Base-by-base conservation (phyloP, 1,139 yeast species). In the Hyphopichia khmerensis region DNA sequence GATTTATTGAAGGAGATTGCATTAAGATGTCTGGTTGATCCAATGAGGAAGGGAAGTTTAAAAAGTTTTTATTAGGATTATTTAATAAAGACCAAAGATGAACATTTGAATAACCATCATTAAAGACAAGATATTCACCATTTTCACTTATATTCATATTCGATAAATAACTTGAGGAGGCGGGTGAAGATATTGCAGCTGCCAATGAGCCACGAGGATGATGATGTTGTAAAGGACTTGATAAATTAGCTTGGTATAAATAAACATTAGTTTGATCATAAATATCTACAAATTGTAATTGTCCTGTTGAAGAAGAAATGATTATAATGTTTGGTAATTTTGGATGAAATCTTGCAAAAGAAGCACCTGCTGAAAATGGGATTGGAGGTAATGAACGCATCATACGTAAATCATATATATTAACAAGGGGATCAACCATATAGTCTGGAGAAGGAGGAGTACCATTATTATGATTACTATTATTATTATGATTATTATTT, bases 301-400 rank as follows among this genome's bases (percentile, higher is more conserved):
- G 95, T 8, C 99, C 99, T 24, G 79, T 63, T 16, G 75, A 75
- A 0, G 96, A 86, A 0, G 89, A 85, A 16, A 88, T 81, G 10
- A 90, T 64, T 36, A 90, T 79, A 39, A 87, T 82, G 35, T 89
- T 87, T 11, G 97, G 87, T 44, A 90, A 64, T 48, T 87, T 87
- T 3, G 98, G 97, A 63, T 91, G 98, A 49, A 91, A 75, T 40
- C 86, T 76, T 1, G 87, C 95, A 58, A 79, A 86, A 6, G 88
- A 77, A 1, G 98, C 97, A 4, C 98, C 98, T 0, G 90, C 85
- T 0, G 96, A 88, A 59, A 90, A 90, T 2, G 96, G 83, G 3
- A 91, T 72, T 2, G 98, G 97, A 0, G 96, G 74, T 43, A 86
- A 63, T 2, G 93, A 77, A 45, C 80, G 77, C 80, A 88, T 74